phyloP scores from a whole-genome alignment of 805 yeast species.

The Hanseniaspora occidentalis region DNA sequence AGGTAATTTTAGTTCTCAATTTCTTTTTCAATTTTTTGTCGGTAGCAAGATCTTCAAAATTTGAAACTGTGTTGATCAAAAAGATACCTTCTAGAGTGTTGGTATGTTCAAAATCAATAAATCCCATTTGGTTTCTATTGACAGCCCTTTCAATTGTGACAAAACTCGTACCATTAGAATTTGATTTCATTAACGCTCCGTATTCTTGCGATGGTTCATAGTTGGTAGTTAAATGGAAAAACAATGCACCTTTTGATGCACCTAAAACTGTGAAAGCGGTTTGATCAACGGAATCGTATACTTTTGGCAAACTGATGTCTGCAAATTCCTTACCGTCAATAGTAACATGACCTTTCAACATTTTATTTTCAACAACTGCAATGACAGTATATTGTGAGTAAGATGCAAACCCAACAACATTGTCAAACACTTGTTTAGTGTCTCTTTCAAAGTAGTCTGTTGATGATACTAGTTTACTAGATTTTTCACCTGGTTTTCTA shows the following conservation, averaged over 20 bases:
- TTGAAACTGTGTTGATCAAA: constrained; percentile 55
- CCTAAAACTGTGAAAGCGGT: constrained; percentile 73
- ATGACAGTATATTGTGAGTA: constrained; percentile 62
- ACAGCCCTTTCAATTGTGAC: constrained; percentile 56
- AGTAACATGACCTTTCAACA: constrained; percentile 60
- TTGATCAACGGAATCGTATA: constrained; percentile 44
- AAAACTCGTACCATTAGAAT: constrained; percentile 83
- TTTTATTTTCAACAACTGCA: constrained; percentile 44
- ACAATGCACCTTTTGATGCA: constrained; percentile 56
- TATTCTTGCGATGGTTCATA: constrained; percentile 38
- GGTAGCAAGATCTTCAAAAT: constrained; percentile 27
- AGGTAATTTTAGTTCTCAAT: constrained; percentile 63
- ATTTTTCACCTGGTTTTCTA: constrained; percentile 23
- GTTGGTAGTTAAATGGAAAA: constrained; percentile 71
- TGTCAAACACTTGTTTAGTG: constrained; percentile 33
- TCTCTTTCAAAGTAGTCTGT: constrained; percentile 37
- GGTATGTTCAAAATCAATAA: constrained; percentile 79
- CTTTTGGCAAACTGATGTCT: constrained; percentile 62
- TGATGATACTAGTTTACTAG: constrained; percentile 32
- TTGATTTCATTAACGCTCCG: constrained; percentile 78
- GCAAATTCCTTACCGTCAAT: constrained; percentile 70
- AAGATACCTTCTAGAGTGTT: constrained; percentile 79
- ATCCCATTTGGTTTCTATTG: constrained; percentile 62
- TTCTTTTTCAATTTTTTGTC: constrained; percentile 36
- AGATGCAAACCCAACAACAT: constrained; percentile 61